Conservation (phyloP, 202 grass and related monocot species). For the Setaria italica region DNA sequence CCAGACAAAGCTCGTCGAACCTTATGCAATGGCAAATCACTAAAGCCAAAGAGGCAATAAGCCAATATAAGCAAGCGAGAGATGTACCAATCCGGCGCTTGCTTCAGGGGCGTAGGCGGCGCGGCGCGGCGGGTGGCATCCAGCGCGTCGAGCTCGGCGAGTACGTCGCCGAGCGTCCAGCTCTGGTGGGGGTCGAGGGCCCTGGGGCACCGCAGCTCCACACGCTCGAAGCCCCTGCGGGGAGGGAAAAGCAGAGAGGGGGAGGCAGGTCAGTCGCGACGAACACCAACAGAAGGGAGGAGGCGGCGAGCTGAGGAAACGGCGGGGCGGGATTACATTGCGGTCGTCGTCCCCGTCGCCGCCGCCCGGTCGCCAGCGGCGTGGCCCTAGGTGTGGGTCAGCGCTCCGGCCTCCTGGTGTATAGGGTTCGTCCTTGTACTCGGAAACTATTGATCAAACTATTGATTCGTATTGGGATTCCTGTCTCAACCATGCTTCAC, state of each 20-base stretch:
- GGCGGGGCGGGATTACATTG: conserved; percentile 23
- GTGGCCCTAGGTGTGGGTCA: not conserved
- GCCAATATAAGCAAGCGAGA: not conserved
- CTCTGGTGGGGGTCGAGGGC: conserved; percentile 47
- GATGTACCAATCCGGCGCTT: conserved; percentile 44
- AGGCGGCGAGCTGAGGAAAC: not conserved
- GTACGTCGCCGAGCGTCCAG: conserved; percentile 67
- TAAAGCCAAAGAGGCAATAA: not conserved
- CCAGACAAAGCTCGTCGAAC: not conserved
- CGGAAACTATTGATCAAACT: too few species aligned
- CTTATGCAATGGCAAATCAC: not conserved
- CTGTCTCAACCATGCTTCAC: too few species aligned
- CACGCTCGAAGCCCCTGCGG: conserved; percentile 48
- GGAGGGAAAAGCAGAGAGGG: not conserved
- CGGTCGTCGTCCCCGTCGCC: not conserved
- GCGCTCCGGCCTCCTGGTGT: not conserved
- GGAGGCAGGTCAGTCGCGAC: conserved; percentile 16
- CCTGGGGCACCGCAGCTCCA: conserved; percentile 63
- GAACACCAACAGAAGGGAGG: conserved; percentile 2
- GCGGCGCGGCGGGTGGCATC: conserved; percentile 30
- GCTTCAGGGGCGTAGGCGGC: conserved; percentile 52
- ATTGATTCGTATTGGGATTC: too few species aligned
- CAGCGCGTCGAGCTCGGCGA: conserved; percentile 53
- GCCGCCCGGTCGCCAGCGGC: not conserved
- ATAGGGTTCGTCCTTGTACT: not conserved